Evolutionary conservation across 331 rosid genomes (phyloP), one percentile per base, ranked within the genome.

Genomic region (Quercus lobata): DNA sequence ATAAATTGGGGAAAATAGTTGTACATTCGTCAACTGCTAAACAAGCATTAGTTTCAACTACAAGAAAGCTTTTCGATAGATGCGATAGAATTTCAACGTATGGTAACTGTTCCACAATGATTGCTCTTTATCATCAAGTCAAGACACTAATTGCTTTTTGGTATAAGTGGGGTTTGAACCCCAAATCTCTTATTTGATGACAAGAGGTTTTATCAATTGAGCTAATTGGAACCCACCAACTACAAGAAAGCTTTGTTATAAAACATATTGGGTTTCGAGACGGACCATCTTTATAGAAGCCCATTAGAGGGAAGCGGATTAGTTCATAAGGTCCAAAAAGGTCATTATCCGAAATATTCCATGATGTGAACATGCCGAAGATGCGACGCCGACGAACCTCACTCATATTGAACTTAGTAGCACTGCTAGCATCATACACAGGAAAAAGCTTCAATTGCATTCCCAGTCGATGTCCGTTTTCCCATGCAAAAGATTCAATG

Each of bases 251-350:
- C 61, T 54, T 22, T 57, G 3, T 30, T 29, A 5, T 9, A 46
- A n/a, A 74, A 52, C 32, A 49, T 52, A 80, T 34, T 8, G 83
- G 3, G 72, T 63, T 76, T 73, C 24, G 76, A 84, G 76, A 83
- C 92, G 58, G 76, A 95, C 98, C 37, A 69, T 83, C 52, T 60
- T 77, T 74, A 72, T 86, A 90, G 80, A 79, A 94, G 46, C 86
- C 92, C 17, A 30, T 79, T 71, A 94, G 89, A 55, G 90, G 91
- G 89, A 90, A 84, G 79, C 88, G 89, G 82, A 91, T 71, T 78
- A 95, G 89, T 82, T 95, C 99, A 76, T 91, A 95, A 1, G 99
- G 99, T 83, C 99, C 99, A 76, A 91, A 89, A 29, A 95, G 46
- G 80, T 91, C 94, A 1, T 18, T 41, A 49, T 2, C 87, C 80